These are phyloP conservation scores for Suillus variegatus DNA, from an alignment of 768 basidiomycete genomes.

Conservation along the genomic window DNA sequence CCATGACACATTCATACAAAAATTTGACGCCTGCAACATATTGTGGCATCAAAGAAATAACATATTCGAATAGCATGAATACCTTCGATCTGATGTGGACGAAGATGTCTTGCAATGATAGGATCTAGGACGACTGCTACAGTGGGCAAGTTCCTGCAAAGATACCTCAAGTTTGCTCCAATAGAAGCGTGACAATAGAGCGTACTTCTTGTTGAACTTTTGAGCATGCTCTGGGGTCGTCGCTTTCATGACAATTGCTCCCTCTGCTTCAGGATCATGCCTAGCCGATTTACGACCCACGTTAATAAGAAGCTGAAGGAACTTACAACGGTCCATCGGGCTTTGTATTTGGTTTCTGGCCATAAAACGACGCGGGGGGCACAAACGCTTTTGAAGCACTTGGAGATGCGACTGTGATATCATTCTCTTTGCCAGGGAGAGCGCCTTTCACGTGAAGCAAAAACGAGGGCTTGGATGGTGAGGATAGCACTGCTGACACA, in stretches of 20 bases:
- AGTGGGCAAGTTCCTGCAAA: slow-evolving; percentile 56
- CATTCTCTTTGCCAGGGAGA: slow-evolving; percentile 22
- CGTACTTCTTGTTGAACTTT: slow-evolving; percentile 71
- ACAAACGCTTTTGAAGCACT: slow-evolving; percentile 38
- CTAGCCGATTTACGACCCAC: slow-evolving; percentile 35
- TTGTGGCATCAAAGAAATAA: too few species aligned
- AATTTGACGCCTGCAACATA: slow-evolving; percentile 68
- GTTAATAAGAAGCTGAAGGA: background rate
- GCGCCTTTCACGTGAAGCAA: slow-evolving; percentile 9
- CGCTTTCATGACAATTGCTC: slow-evolving; percentile 84
- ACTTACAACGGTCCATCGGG: slow-evolving; percentile 48
- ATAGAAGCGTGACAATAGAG: slow-evolving; percentile 3
- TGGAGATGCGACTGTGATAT: slow-evolving; percentile 12
- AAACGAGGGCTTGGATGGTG: slow-evolving; percentile 15
- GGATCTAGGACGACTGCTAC: slow-evolving; percentile 92
- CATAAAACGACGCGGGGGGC: slow-evolving; percentile 65
- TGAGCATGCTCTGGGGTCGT: slow-evolving; percentile 69
- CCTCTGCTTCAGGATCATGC: slow-evolving; percentile 74
- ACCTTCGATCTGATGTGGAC: slow-evolving; percentile 93
- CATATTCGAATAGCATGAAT: background rate
- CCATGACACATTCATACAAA: slow-evolving; percentile 96
- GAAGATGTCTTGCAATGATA: slow-evolving; percentile 68
- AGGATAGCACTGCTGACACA: slow-evolving; percentile 14
- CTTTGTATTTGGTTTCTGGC: slow-evolving; percentile 35
- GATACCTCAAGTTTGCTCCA: slow-evolving; percentile 7